Base-by-base conservation (phyloP, 192 early-diverging fungal genomes). In the Coemansia sp. region DNA sequence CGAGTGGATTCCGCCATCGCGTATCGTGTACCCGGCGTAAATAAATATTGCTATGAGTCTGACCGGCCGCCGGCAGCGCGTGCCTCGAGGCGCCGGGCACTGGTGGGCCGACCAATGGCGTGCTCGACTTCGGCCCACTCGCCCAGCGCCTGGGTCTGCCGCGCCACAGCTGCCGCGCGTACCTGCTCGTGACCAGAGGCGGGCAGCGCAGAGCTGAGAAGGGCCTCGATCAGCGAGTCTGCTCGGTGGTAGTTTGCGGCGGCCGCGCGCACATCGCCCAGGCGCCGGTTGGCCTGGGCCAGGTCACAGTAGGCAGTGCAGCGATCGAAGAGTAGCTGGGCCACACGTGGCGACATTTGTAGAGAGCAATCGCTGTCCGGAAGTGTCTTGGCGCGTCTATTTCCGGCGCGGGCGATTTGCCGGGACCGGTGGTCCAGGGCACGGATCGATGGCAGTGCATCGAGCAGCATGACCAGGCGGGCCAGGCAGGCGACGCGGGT, bases 1-100 rank as follows among this genome's bases (percentile, higher is more conserved):
- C 27, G 69, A 73, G 40, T 65, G 63, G 62, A 54, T 66, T 23
- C 58, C 62, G 4, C 69, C 69, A 1, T 66, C 47, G n/a, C 53
- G 63, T n/a, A 54, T 73, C 34, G 30, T 64, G 10, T 57, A 56
- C 44, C n/a, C 13, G 11, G 8, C 28, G 35, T 5, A 18, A 37
- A 44, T 37, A 34, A 28, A 26, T 2, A 17, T n/a, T 16, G 2
- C 26, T 14, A 42, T n/a, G n/a, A 4, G n/a, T 26, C 19, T 5
- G n/a, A n/a, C n/a, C n/a, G n/a, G n/a, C n/a, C n/a, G n/a, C n/a
- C n/a, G n/a, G 4, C 18, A 13, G 27, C 34, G 3, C 64, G 51
- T 1, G 26, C 33, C 7, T 22, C 38, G n/a, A 68, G 27, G 20
- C 48, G 51, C 5, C 33, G 33, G n/a, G 58, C 56, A 17, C 50